Base-by-base conservation (phyloP, 176 grass and related monocot species). In the Panicum miliaceum region DNA sequence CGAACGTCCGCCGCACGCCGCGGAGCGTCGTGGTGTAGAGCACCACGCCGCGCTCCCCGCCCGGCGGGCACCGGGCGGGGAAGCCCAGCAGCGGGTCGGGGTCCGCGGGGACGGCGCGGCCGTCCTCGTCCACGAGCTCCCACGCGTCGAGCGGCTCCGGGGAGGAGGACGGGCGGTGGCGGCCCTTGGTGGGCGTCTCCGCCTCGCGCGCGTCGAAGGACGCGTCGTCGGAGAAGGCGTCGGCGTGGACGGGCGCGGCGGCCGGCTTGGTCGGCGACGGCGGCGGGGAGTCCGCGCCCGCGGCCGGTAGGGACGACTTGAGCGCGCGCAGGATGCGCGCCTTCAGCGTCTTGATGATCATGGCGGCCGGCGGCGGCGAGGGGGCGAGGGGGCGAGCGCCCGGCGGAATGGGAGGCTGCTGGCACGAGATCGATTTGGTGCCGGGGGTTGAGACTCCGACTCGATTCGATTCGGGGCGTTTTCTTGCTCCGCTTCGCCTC, bases 11-110 rank as follows among this genome's bases (percentile, higher is more conserved):
- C 41, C 94, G 81, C 69, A 97, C 68, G 62, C 94, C 91, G 63
- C 91, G 84, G 61, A 97, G 86, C 68, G 86, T 94, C 14, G 94
- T 97, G 1, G 91, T 94, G 82, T 97, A 97, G 1, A 97, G 79
- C 68, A 94, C 84, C 43, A 94, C 81, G 2, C 22, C 56, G 18
- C 46, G n/a, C 40, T 85, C 81, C 0, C 91, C 89, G 11, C 84
- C 88, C 3, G 91, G 87, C 10, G 89, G 91, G 91, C 87, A 94
- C 46, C 76, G 80, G 29, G 50, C 79, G 5, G 88, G 89, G 82
- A 93, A 90, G 1, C 68, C 80, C 58, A 57, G 19, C 20, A 91
- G 71, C 2, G 50, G 86, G 27, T 84, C 77, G 1, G 71, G 27
- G 4, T 20, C 65, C 19, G 43, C 80, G 70, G 25, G 18, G 1